Conservation (phyloP, 2,329 filamentous ascomycete species). For the Cercospora sojina region DNA sequence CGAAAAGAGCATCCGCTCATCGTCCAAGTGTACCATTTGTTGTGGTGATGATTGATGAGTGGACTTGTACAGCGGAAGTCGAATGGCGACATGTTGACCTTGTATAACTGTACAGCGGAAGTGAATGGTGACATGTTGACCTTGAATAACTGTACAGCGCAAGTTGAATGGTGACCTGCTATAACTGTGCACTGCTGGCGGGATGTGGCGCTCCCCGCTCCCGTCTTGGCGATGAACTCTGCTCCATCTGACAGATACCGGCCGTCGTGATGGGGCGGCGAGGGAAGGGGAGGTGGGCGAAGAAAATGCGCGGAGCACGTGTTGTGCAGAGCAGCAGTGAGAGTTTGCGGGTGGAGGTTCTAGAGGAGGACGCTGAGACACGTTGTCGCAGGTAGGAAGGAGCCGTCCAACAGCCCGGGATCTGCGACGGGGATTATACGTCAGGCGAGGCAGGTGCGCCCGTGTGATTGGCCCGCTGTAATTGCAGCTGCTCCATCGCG, state of each 20-base stretch:
- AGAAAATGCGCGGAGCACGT: background rate
- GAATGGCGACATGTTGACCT: background rate
- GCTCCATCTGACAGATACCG: background rate
- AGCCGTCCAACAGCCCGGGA: background rate
- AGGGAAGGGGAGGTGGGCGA: background rate
- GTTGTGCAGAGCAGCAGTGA: background rate
- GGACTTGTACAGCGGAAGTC: background rate
- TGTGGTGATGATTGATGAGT: background rate
- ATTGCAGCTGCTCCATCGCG: conserved; percentile 1
- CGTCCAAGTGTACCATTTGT: background rate
- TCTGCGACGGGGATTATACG: background rate
- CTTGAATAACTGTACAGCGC: background rate
- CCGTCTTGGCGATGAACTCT: background rate
- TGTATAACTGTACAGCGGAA: background rate
- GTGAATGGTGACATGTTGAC: background rate
- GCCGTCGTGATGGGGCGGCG: background rate
- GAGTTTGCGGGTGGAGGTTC: background rate
- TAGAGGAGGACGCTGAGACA: background rate
- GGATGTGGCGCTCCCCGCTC: background rate
- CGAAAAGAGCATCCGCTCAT: background rate
- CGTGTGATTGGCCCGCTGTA: conserved; percentile 4
- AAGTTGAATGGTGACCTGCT: background rate
- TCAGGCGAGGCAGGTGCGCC: background rate
- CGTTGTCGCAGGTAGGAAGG: background rate
- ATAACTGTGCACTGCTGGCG: background rate